Conservation (phyloP, 1,284 basidiomycete species). For the Heliocybe sulcata region DNA sequence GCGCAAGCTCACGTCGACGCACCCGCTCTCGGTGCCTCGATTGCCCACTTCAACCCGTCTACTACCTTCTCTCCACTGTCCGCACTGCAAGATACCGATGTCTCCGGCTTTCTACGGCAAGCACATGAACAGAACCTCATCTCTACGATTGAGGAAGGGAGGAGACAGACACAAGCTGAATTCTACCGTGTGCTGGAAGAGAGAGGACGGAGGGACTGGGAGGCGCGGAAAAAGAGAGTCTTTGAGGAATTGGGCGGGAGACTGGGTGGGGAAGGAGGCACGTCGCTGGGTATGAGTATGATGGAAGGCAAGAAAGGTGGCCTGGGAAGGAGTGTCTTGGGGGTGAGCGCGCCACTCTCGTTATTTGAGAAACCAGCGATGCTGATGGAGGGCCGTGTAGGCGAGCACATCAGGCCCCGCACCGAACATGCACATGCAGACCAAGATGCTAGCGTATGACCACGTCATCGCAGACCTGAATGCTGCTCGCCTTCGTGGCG, state of each 20-base stretch:
- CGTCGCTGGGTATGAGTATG: constrained; percentile 12
- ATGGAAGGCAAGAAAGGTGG: constrained; percentile 54
- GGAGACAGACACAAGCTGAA: constrained; percentile 79
- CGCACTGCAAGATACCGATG: constrained; percentile 86
- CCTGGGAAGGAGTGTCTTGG: constrained; percentile 45
- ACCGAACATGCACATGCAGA: constrained; percentile 74
- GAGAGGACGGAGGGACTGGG: constrained; percentile 79
- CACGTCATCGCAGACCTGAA: constrained; percentile 73
- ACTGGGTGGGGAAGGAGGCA: constrained; percentile 43
- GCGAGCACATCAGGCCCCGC: constrained; percentile 41
- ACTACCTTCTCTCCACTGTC: constrained; percentile 87
- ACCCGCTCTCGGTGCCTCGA: constrained; percentile 69
- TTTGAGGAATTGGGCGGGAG: constrained; percentile 85
- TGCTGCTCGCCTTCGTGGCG: constrained; percentile 60
- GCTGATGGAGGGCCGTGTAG: constrained; percentile 17
- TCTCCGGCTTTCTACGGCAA: constrained; percentile 83
- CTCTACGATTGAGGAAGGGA: constrained; percentile 86
- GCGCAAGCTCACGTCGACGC: constrained; percentile 90
- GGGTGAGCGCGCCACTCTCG: constrained; percentile 29
- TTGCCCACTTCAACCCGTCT: constrained; percentile 75
- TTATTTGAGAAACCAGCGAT: not conserved
- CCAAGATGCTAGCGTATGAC: constrained; percentile 95
- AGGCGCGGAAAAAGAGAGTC: constrained; percentile 81
- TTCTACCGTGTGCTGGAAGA: constrained; percentile 80
- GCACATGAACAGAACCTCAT: constrained; percentile 93